These are phyloP conservation scores for Albifimbria verrucaria DNA, from an alignment of 2,329 filamentous ascomycete species.

Conservation along the genomic window DNA sequence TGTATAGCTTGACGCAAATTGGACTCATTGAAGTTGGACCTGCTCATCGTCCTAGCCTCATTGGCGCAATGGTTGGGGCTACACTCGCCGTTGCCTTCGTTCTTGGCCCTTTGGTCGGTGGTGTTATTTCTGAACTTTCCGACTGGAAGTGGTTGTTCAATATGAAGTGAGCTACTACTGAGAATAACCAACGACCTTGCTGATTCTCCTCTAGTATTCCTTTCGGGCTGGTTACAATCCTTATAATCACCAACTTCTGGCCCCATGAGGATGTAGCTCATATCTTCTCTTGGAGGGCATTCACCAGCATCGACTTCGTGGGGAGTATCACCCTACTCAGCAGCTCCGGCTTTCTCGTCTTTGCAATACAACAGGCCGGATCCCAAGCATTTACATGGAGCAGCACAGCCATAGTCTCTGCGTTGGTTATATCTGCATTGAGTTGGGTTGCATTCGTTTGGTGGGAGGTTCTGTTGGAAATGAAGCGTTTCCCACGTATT, in stretches of 20 bases:
- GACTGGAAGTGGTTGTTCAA: conserved; percentile 60
- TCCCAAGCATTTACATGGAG: conserved; percentile 50
- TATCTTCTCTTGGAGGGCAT: conserved; percentile 36
- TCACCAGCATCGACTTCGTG: conserved; percentile 49
- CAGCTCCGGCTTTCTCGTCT: conserved; percentile 52
- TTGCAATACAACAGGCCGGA: conserved; percentile 55
- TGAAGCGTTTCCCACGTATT: conserved; percentile 32
- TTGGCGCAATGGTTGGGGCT: conserved; percentile 52
- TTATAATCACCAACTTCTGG: conserved; percentile 45
- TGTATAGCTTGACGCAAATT: conserved; percentile 59
- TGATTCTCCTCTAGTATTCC: conserved; percentile 39
- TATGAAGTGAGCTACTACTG: conserved; percentile 47
- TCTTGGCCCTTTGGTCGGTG: conserved; percentile 56
- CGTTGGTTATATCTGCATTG: conserved; percentile 43
- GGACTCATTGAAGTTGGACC: conserved; percentile 55
- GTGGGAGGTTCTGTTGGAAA: conserved; percentile 48
- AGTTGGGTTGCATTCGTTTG: conserved; percentile 46
- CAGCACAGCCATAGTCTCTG: conserved; percentile 45
- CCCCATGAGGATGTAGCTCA: conserved; percentile 33
- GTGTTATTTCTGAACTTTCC: conserved; percentile 48
- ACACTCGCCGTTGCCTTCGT: conserved; percentile 57
- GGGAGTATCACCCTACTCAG: conserved; percentile 48
- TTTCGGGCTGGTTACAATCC: conserved; percentile 43
- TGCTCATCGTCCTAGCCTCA: conserved; percentile 46
- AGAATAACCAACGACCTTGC: neutral